These are phyloP conservation scores for Myxozyma mucilagina DNA, from an alignment of 805 yeast species.

Conservation along the genomic window DNA sequence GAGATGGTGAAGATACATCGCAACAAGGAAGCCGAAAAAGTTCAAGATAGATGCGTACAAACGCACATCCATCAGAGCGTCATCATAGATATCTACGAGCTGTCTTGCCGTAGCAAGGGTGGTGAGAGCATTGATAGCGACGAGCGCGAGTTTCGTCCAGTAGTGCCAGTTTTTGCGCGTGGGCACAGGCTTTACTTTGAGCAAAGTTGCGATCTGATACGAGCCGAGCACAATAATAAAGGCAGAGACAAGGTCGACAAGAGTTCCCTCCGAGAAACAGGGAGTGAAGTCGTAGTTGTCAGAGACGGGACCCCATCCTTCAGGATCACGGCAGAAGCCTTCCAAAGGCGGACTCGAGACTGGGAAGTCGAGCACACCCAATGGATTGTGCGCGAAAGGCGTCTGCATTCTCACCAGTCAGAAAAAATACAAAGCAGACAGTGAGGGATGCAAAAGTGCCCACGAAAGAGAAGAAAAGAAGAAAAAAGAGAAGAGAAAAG, in stretches of 20 bases:
- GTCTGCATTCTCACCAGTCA: background rate
- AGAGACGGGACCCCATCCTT: slow-evolving; percentile 45
- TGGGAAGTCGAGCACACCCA: slow-evolving; percentile 20
- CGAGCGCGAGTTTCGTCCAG: slow-evolving; percentile 31
- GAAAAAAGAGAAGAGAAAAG: background rate
- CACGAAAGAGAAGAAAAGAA: background rate
- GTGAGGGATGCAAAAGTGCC: background rate
- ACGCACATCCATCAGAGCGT: slow-evolving; percentile 37
- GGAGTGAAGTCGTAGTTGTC: slow-evolving; percentile 38
- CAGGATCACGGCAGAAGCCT: slow-evolving; percentile 33
- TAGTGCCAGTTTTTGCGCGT: slow-evolving; percentile 32
- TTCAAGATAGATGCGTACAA: slow-evolving; percentile 45
- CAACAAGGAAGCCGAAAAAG: slow-evolving; percentile 51
- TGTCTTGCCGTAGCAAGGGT: slow-evolving; percentile 22
- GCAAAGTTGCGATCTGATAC: slow-evolving; percentile 35
- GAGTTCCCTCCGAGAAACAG: slow-evolving; percentile 44
- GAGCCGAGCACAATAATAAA: slow-evolving; percentile 37
- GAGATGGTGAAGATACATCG: slow-evolving; percentile 59
- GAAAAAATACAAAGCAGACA: too few species aligned
- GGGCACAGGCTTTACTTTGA: slow-evolving; percentile 32
- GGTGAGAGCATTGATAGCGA: slow-evolving; percentile 33
- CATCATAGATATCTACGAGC: slow-evolving; percentile 37
- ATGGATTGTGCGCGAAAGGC: slow-evolving; percentile 8
- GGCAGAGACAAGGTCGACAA: slow-evolving; percentile 38
- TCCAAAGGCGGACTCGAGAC: slow-evolving; percentile 10